Base-by-base conservation (phyloP, 352 stramenopile genomes). In the Globisporangium cystogenes region DNA sequence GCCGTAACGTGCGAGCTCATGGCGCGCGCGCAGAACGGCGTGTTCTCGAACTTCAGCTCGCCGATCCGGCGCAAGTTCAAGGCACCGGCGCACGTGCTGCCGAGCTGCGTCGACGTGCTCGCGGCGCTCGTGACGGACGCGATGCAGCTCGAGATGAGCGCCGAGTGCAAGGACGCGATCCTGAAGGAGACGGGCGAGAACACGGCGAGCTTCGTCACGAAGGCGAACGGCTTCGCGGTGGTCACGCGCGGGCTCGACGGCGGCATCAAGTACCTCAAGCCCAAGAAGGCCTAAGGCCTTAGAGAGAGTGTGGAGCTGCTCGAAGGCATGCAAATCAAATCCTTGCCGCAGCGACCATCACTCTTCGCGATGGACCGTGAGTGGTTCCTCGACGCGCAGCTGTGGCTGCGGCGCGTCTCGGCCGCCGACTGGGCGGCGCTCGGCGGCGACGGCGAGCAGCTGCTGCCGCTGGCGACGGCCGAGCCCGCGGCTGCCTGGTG, bases 21-120 rank as follows among this genome's bases (percentile, higher is more conserved):
- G 54, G 66, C 74, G 42, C 78, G 72, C 10, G 56, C 84, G 42
- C 72, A 85, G 55, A 89, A 89, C 46, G 74, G 78, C n/a, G 76
- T 82, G 12, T 87, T 89, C 52, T 87, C 76, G 15, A 89, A 84
- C 54, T 86, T 85, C 43, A 89, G 78, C 44, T 61, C 72, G 10
- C 71, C 72, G n/a, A 71, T 87, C 20, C 76, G 75, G 10, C 42
- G 73, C 14, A 73, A 79, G 27, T 87, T 85, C 42, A 65, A 72
- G 24, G 68, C 56, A 8, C 62, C 72, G 0, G 47, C 64, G 23
- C 57, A 71, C 21, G 55, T 87, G 21, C 47, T 87, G 42, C 78
- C 78, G 7, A 82, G 71, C 43, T 89, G 78, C 44, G 66, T 87
- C 31, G 58, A 68, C 11, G 62, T 77, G 4, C 51, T 89, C 29